These are phyloP conservation scores for Vicia faba DNA, from an alignment of 306 rosid genomes.

Conservation along the genomic window DNA sequence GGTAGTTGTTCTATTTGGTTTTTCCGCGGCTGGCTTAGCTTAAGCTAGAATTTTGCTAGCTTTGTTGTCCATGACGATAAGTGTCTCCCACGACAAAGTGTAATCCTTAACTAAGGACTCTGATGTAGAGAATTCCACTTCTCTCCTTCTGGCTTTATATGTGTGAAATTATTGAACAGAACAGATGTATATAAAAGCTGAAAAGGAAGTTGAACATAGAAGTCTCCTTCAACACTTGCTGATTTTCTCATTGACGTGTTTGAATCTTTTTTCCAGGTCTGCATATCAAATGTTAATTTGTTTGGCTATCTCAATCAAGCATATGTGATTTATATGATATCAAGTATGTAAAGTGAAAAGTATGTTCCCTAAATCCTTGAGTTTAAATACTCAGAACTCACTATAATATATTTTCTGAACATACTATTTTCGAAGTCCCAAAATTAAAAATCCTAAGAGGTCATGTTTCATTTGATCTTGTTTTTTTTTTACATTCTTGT, in stretches of 20 bases:
- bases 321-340: neutral
- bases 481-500: neutral
- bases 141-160: slow-evolving; percentile 34
- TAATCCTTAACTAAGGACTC: slow-evolving; percentile 40
- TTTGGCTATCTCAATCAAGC: slow-evolving; percentile 17
- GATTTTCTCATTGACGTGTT: slow-evolving; percentile 26
- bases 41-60: slow-evolving; percentile 53
- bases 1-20: slow-evolving; percentile 26
- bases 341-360: slow-evolving; percentile 6
- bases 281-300: slow-evolving; percentile 11
- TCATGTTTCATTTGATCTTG: neutral
- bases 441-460: no score
- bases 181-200: slow-evolving; percentile 56
- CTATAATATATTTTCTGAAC: neutral
- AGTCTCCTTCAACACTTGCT: slow-evolving; percentile 35
- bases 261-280: slow-evolving; percentile 22
- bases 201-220: slow-evolving; percentile 34
- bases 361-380: neutral
- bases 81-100: slow-evolving; percentile 51
- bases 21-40: slow-evolving; percentile 25
- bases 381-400: neutral
- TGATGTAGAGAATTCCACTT: slow-evolving; percentile 41
- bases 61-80: slow-evolving; percentile 31
- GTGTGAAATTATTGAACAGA: slow-evolving; percentile 50
- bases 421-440: no score